Percentiles rank a stretch among this genome's conserved stretches.
phyloP scores from a whole-genome alignment of 345 rosid genomes.

The Eucalyptus rudis region DNA sequence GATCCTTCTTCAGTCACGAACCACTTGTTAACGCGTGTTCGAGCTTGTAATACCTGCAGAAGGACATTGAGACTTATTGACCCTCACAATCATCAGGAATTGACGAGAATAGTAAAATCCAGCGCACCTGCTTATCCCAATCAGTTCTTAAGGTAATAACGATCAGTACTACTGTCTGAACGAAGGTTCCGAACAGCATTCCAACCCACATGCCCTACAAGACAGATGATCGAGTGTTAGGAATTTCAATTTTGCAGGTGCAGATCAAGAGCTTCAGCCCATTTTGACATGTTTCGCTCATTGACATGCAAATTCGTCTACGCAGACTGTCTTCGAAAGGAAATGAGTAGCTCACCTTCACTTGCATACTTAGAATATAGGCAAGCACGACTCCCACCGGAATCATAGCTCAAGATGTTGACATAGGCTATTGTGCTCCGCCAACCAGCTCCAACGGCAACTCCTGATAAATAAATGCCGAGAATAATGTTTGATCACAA shows the following conservation, averaged over 20 bases:
- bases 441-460: conserved; percentile 82
- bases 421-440: conserved; percentile 61
- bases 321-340: neutral
- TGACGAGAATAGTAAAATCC: neutral
- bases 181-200: conserved; percentile 57
- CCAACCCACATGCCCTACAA: conserved; percentile 68
- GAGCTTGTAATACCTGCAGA: neutral
- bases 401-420: conserved; percentile 54
- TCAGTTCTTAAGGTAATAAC: conserved; percentile 47
- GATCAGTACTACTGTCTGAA: conserved; percentile 44
- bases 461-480: conserved; percentile 20
- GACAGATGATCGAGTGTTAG: neutral
- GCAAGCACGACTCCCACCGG: conserved; percentile 52
- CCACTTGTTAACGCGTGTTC: neutral
- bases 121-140: conserved; percentile 65
- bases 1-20: neutral
- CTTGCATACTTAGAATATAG: conserved; percentile 29
- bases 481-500: neutral
- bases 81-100: neutral
- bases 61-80: neutral
- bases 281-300: neutral
- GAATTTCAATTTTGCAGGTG: neutral
- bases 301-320: neutral
- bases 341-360: conserved; percentile 27
- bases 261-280: neutral